Base-by-base conservation (phyloP, 371 early-diverging fungal species). In the Lichtheimia hyalospora region DNA sequence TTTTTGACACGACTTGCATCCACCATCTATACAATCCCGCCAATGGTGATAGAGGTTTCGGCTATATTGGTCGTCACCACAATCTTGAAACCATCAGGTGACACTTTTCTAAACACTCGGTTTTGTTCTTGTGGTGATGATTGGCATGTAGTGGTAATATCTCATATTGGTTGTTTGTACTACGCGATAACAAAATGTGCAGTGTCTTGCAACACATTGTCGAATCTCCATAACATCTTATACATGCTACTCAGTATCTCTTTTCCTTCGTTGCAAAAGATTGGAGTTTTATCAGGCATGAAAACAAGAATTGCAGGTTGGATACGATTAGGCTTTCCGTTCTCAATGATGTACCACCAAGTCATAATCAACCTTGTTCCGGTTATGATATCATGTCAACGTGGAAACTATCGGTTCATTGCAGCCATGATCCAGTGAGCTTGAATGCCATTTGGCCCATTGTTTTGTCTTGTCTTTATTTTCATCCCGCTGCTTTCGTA, bases 1-100 rank as follows among this genome's bases (percentile, higher is more conserved):
- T 93, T 91, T 60, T 96, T 97, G 25, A 91, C 88, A 34, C 91
- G 75, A 1, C 98, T 98, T 15, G 87, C 73, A 70, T 99, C 99
- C 61, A 98, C 88, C 0, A 98, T 98, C 69, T 89, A 92, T 4
- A 92, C 93, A 18, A 96, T 85, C 14, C 94, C 86, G 51, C 84
- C 71, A 63, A 98, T 95, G 0, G 99, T 98, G 60, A 98, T 86
- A 46, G 88, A 86, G 0, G 98, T 96, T 70, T 99, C 99, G 0
- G 97, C 96, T 42, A 99, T 93, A 55, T 98, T 99, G 27, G 99
- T 99, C 0, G 93, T 80, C 10, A 97, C 86, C 15, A 99, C 93
- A 53, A 95, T 85, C 75, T 96, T 96, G 52, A 94, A 81, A 3
- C 81, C 76, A n/a, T 84, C 81, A 0, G 60, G 56, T 3, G 85